Base-by-base conservation (phyloP, 345 rosid species). In the Eutrema japonicum region DNA sequence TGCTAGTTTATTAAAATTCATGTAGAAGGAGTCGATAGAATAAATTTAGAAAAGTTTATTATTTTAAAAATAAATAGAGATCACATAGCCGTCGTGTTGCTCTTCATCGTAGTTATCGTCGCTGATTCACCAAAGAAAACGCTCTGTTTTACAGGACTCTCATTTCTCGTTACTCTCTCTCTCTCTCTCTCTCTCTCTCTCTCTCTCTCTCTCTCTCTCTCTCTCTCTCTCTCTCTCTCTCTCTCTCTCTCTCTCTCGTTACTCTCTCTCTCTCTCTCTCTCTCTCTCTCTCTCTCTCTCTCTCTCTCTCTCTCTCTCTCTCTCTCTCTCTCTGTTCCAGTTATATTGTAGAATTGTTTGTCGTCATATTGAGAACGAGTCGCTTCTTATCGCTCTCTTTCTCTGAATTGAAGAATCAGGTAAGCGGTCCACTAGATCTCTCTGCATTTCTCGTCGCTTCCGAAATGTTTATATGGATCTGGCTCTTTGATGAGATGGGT, bases 41-140 rank as follows among this genome's bases (percentile, higher is more conserved):
- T 59, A 59, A 38, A 58, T 58, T 9, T 5, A 37, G 8, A 57
- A 57, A 16, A 11, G 2, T 51, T 10, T 26, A 26, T 22, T 10
- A 29, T 8, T 49, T 18, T 2, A 11, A 22, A 51, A 51, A n/a
- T 6, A 54, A 12, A 18, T 18, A 32, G 14, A 61, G 51, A 48
- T 68, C 78, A 75, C 63, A 67, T 41, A 22, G 46, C 26, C 55
- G 62, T 59, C 73, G 73, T 75, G 78, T 66, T 74, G 61, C 61
- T 26, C 47, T 56, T 68, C 73, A 68, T 75, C 78, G 74, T 33
- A 75, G 64, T 68, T 75, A 68, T 74, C 67, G 67, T 9, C 73
- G 56, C 68, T 67, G 51, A 50, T 41, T 58, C 72, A 41, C 59
- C 52, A 36, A 33, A 45, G 26, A 58, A 41, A 32, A 51, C 63